phyloP scores from a whole-genome alignment of 306 rosid genomes.

The Luffa aegyptiaca region DNA sequence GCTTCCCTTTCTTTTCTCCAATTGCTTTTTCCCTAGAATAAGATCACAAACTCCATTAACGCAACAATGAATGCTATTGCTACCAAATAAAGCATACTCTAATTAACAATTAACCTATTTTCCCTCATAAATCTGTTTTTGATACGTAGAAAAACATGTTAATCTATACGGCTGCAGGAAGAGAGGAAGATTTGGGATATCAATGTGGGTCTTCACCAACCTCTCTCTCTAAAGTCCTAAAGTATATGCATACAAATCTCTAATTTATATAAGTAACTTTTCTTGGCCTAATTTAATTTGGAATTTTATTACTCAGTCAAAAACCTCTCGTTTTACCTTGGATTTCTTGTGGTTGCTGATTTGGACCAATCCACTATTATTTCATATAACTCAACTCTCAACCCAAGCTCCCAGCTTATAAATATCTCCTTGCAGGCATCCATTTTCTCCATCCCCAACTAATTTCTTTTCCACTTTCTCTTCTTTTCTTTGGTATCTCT shows the following conservation, averaged over 20 bases:
- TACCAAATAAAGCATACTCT: background rate
- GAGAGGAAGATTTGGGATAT: background rate
- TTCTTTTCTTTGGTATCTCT: background rate
- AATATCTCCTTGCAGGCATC: too few relatives aligned
- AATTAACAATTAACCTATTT: background rate
- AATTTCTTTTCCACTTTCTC: background rate
- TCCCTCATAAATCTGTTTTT: background rate
- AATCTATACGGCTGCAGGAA: background rate
- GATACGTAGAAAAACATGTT: background rate
- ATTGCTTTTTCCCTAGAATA: too few relatives aligned
- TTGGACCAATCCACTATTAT: background rate
- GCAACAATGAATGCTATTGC: background rate
- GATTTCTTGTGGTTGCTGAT: background rate
- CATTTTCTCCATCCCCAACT: background rate
- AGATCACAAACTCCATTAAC: too few relatives aligned
- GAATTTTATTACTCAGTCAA: background rate
- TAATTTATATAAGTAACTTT: background rate
- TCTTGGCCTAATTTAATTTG: background rate
- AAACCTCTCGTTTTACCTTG: constrained; percentile 2
- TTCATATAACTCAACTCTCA: background rate
- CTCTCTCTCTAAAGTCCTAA: background rate
- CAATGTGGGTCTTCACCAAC: background rate
- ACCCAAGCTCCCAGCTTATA: too few relatives aligned
- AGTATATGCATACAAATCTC: background rate
- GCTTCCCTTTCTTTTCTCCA: background rate